A percentile compares a stretch with the other conserved stretches of the same genome.
Evolutionary conservation across 2,329 filamentous ascomycete genomes (phyloP).

Genomic region (Teratosphaeria nubilosa): DNA sequence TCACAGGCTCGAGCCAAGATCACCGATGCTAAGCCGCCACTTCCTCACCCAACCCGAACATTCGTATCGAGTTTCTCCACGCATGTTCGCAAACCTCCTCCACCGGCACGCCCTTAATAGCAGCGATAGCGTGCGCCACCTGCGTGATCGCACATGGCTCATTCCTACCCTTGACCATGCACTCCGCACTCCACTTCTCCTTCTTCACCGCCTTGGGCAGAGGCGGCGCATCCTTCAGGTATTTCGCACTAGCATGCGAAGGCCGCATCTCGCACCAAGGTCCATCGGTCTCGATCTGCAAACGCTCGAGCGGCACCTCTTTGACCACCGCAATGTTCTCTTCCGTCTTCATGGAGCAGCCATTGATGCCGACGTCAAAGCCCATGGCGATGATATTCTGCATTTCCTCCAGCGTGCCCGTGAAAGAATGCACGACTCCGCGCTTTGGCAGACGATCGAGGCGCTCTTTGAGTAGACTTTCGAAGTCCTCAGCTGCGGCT

Average conservation of each 20-base stretch:
- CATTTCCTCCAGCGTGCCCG: slow-evolving; percentile 79
- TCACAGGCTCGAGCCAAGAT: not conserved
- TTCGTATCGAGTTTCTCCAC: slow-evolving; percentile 69
- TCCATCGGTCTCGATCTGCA: slow-evolving; percentile 95
- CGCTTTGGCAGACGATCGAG: slow-evolving; percentile 49
- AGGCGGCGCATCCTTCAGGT: slow-evolving; percentile 56
- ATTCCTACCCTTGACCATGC: slow-evolving; percentile 90
- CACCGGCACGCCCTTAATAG: slow-evolving; percentile 67
- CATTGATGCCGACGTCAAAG: slow-evolving; percentile 88
- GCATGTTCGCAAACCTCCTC: slow-evolving; percentile 77
- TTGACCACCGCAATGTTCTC: slow-evolving; percentile 82
- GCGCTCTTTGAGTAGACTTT: slow-evolving; percentile 52
- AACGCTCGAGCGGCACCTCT: slow-evolving; percentile 62
- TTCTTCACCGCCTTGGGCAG: slow-evolving; percentile 84
- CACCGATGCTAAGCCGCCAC: not conserved
- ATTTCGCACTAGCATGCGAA: slow-evolving; percentile 74
- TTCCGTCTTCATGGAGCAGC: slow-evolving; percentile 87
- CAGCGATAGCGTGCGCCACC: slow-evolving; percentile 81
- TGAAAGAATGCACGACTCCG: slow-evolving; percentile 91
- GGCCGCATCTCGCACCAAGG: slow-evolving; percentile 94
- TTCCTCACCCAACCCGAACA: slow-evolving; percentile 62
- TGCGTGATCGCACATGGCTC: slow-evolving; percentile 80
- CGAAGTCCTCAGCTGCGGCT: slow-evolving; percentile 78
- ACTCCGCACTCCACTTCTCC: slow-evolving; percentile 81
- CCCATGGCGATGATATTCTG: slow-evolving; percentile 66